These are phyloP conservation scores for Pseudoturritis turrita DNA, from an alignment of 345 rosid genomes.

Conservation along the genomic window DNA sequence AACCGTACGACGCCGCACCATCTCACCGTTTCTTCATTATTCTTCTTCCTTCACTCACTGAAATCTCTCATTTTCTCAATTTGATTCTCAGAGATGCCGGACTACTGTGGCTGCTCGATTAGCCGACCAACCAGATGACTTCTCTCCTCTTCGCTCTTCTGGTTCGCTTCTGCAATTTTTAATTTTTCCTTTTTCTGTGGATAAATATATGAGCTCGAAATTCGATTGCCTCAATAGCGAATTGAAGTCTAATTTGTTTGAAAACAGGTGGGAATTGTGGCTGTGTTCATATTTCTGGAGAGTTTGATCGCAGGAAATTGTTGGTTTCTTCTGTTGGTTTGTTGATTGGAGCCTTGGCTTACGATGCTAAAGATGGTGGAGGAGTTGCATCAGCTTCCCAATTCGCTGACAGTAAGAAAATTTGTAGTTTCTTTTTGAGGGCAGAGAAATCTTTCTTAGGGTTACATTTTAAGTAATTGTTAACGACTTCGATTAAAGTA, in stretches of 20 bases:
- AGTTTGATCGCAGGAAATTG: conserved; percentile 49
- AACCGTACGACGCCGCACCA: not conserved
- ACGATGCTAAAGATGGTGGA: conserved; percentile 26
- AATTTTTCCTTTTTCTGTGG: not conserved
- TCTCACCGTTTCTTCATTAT: not conserved
- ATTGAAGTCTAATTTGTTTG: not conserved
- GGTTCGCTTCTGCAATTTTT: conserved; percentile 10
- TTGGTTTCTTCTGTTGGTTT: conserved; percentile 47
- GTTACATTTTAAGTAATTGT: not conserved
- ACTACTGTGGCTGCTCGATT: conserved; percentile 25
- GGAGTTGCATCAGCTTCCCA: conserved; percentile 59
- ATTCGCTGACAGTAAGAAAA: conserved; percentile 72
- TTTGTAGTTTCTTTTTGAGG: not conserved
- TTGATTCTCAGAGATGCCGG: conserved; percentile 39
- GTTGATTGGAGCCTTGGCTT: conserved; percentile 33
- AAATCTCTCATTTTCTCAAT: not conserved
- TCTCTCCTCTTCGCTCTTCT: conserved; percentile 21
- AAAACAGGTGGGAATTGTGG: conserved; percentile 32
- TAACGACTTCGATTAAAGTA: not conserved
- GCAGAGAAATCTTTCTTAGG: not conserved
- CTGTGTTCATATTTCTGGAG: not conserved
- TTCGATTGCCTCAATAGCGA: not conserved
- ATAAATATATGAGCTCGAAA: not conserved
- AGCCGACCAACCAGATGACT: conserved; percentile 2
- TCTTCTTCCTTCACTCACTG: not conserved